Percentiles rank a stretch among this genome's conserved stretches.
Conservation (phyloP, 495 filamentous ascomycete genomes). For the Talaromyces ruber region DNA sequence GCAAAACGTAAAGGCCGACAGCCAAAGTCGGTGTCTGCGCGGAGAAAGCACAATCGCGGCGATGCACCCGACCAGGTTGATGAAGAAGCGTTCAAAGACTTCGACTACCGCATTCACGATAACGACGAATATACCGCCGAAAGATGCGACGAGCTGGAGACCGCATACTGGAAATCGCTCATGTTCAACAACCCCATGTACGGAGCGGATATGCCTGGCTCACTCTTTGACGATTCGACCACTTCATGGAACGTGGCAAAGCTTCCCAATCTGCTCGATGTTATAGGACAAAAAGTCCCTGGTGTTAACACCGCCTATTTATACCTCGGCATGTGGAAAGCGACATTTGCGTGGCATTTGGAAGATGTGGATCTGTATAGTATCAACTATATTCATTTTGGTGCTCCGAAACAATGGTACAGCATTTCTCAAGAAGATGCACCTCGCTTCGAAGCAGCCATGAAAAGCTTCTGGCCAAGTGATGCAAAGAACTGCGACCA, state of each 20-base stretch:
- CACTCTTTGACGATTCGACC: slow-evolving; percentile 85
- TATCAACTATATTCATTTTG: slow-evolving; percentile 99
- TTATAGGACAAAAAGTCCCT: slow-evolving; percentile 88
- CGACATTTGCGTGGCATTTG: slow-evolving; percentile 97
- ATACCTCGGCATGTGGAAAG: slow-evolving; percentile 99
- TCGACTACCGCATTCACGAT: slow-evolving; percentile 78
- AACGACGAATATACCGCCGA: slow-evolving; percentile 80
- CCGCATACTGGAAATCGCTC: slow-evolving; percentile 90
- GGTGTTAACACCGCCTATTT: slow-evolving; percentile 99
- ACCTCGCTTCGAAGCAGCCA: slow-evolving; percentile 85
- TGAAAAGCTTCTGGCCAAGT: slow-evolving; percentile 80
- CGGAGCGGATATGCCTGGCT: slow-evolving; percentile 93
- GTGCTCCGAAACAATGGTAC: slow-evolving; percentile 98
- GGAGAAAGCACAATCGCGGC: slow-evolving; percentile 72
- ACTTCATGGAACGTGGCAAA: slow-evolving; percentile 90
- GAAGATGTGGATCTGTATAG: slow-evolving; percentile 98
- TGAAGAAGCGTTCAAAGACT: slow-evolving; percentile 77
- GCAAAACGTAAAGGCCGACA: slow-evolving; percentile 44
- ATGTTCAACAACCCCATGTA: slow-evolving; percentile 93
- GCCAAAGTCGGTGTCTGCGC: slow-evolving; percentile 52
- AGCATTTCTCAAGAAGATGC: slow-evolving; percentile 96
- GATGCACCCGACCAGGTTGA: slow-evolving; percentile 65
- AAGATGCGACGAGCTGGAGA: slow-evolving; percentile 87
- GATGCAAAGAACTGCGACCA: slow-evolving; percentile 97
- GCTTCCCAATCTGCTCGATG: slow-evolving; percentile 85